Percentiles rank a stretch among this genome's conserved stretches.
Conservation (phyloP, 192 early-diverging fungal genomes). For the Radiomyces spectabilis region DNA sequence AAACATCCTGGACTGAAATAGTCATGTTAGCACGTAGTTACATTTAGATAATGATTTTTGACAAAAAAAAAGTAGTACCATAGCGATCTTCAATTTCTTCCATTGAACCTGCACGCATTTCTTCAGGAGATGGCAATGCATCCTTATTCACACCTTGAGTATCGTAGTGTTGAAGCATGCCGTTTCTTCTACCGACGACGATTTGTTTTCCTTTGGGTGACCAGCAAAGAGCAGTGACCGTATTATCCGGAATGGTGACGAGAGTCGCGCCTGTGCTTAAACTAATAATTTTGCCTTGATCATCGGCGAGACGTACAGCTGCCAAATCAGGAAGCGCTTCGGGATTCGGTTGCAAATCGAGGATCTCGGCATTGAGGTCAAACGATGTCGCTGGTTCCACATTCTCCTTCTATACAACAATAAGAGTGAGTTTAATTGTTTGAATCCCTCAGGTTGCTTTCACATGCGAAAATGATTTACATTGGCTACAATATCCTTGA, state of each 20-base stretch:
- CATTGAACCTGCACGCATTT: background rate
- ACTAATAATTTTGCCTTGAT: constrained; percentile 30
- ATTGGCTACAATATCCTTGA: constrained; percentile 25
- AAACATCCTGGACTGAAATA: constrained; percentile 51
- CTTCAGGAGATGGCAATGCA: constrained; percentile 35
- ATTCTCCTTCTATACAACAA: constrained; percentile 23
- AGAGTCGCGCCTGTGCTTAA: constrained; percentile 10
- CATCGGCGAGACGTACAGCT: constrained; percentile 41
- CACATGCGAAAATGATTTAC: too few species aligned
- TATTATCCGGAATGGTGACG: constrained; percentile 27
- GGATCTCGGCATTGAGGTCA: constrained; percentile 34
- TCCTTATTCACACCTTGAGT: constrained; percentile 57
- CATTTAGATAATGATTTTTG: too few species aligned
- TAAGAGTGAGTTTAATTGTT: too few species aligned
- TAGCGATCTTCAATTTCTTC: constrained; percentile 8
- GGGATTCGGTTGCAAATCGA: constrained; percentile 60
- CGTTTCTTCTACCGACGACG: constrained; percentile 59
- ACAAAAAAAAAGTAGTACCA: too few species aligned
- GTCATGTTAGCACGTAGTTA: too few species aligned
- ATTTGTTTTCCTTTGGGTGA: constrained; percentile 88
- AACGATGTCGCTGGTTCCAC: constrained; percentile 30
- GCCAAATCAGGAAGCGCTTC: constrained; percentile 32
- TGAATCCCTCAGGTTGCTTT: too few species aligned
- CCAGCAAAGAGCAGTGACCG: constrained; percentile 65
- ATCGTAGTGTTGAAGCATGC: constrained; percentile 52